These are phyloP conservation scores for Agaricus subrufescens DNA, from an alignment of 768 basidiomycete genomes.

Conservation along the genomic window DNA sequence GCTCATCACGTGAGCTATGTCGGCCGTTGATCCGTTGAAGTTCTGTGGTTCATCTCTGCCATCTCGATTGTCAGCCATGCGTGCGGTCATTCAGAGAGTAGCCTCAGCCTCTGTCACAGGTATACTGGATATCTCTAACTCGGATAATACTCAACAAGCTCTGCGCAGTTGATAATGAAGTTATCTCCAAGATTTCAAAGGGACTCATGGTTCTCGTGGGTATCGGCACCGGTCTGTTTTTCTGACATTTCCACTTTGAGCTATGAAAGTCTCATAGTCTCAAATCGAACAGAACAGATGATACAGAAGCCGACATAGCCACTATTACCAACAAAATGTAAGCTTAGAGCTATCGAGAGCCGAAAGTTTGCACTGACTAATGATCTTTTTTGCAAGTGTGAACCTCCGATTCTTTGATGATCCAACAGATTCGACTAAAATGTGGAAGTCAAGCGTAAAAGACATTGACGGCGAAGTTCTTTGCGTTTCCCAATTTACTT, in stretches of 20 bases:
- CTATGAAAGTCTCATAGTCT: slow-evolving; percentile 8
- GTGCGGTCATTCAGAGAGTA: slow-evolving; percentile 83
- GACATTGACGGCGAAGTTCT: slow-evolving; percentile 89
- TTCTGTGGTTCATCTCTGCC: too few species aligned
- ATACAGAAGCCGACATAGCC: slow-evolving; percentile 70
- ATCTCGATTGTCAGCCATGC: slow-evolving; percentile 34
- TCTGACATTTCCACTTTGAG: background rate
- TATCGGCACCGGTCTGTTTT: slow-evolving; percentile 66
- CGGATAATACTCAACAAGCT: background rate
- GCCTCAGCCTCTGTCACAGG: slow-evolving; percentile 82
- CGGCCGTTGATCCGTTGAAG: background rate
- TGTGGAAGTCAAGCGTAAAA: slow-evolving; percentile 88
- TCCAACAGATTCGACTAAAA: slow-evolving; percentile 42
- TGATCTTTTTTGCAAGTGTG: slow-evolving; percentile 40
- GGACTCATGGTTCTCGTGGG: slow-evolving; percentile 92
- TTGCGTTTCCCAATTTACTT: slow-evolving; percentile 93
- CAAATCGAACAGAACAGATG: slow-evolving; percentile 50
- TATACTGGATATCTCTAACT: slow-evolving; percentile 21
- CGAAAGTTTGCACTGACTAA: background rate
- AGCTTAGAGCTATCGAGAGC: slow-evolving; percentile 14
- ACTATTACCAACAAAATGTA: slow-evolving; percentile 82
- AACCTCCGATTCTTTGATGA: slow-evolving; percentile 71
- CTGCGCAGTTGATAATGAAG: slow-evolving; percentile 65
- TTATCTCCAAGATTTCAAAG: slow-evolving; percentile 76
- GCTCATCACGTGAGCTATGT: slow-evolving; percentile 3